Evolutionary conservation across 345 rosid species (phyloP).

Genomic region (Hibiscus tridactylites): DNA sequence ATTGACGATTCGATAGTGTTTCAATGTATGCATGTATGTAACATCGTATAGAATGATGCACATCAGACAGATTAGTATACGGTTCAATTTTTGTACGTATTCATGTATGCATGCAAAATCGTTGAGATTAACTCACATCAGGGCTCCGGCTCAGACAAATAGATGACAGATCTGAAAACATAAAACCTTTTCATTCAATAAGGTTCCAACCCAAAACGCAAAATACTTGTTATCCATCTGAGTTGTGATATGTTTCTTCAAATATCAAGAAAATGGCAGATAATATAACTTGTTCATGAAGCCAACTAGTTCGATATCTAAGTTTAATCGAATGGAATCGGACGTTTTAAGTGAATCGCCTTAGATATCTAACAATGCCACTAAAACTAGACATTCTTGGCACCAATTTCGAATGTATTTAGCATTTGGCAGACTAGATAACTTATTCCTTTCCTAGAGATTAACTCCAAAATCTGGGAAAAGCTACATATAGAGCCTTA

Average conservation of each 20-base stretch:
- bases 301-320: background rate
- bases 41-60: background rate
- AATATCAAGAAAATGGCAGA: background rate
- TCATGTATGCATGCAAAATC: background rate
- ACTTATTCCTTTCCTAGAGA: background rate
- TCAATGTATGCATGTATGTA: background rate
- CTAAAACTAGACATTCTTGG: background rate
- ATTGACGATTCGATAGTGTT: background rate
- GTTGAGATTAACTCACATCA: background rate
- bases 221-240: background rate
- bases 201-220: background rate
- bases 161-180: background rate
- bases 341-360: background rate
- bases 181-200: background rate
- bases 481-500: background rate
- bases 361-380: background rate
- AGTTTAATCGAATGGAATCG: background rate
- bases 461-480: background rate
- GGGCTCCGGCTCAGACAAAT: background rate
- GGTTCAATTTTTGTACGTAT: background rate
- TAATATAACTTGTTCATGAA: background rate
- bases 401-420: background rate
- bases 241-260: background rate
- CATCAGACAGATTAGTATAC: background rate
- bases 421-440: background rate